Base-by-base conservation (phyloP, 2,329 filamentous ascomycete genomes). In the Nemania bipapillata region DNA sequence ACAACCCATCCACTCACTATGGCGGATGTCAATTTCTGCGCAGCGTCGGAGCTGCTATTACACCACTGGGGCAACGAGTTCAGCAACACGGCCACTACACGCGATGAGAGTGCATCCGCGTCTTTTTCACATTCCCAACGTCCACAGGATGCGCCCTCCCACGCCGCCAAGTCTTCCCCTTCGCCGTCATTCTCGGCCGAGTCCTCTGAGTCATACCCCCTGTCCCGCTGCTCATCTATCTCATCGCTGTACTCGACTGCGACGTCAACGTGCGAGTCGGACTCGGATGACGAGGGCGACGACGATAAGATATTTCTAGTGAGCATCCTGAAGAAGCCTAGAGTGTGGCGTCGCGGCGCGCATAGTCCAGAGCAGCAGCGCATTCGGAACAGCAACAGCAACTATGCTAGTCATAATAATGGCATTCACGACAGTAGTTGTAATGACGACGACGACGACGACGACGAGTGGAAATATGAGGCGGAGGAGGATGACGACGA, bases 321-420 rank as follows among this genome's bases (percentile, higher is more conserved):
- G 4, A 37, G 61, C n/a, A 68, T 68, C 17, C 12, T 68, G 20
- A 68, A 68, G 42, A 68, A 68, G 37, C 56, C 66, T 17, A 47
- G 58, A 5, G 37, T 5, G 22, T 4, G 17, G 17, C 20, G 8
- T 45, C 40, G 17, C 17, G n/a, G 17, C 17, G n/a, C 40, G 17
- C 40, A 28, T 12, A 50, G 24, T 50, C 20, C 12, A 24, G 30
- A 3, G 8, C 52, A 37, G n/a, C 17, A 22, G 24, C 52, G 22
- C 28, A 6, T 37, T 17, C 58, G 30, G n/a, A n/a, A 50, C 28
- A 11, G 42, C 22, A 2, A 50, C 32, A n/a, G 17, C 20, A 30
- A 6, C n/a, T 28, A 24, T 15, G 17, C n/a, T 3, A 30, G 22
- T 35, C 8, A 9, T 32, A 53, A 28, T 37, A 65, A 20, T 22